phyloP scores from a whole-genome alignment of 805 yeast genomes.

The Candida krabiensis region DNA sequence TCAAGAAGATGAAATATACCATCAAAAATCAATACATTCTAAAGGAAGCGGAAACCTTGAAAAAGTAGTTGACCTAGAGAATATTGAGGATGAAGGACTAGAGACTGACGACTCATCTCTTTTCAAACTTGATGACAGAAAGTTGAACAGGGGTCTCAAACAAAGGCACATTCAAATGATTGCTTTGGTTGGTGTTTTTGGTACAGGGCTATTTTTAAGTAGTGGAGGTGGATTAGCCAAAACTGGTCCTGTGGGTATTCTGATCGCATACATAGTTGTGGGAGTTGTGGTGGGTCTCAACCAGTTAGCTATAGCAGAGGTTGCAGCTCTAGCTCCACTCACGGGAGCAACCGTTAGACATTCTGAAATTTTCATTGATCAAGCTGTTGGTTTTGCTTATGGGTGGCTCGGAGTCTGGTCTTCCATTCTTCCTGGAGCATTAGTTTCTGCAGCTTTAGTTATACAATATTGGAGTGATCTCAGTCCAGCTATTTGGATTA shows the following conservation, averaged over 20 bases:
- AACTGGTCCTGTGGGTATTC: slow-evolving; percentile 37
- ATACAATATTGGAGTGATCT: slow-evolving; percentile 56
- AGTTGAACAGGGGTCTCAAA: slow-evolving; percentile 39
- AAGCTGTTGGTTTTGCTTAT: slow-evolving; percentile 56
- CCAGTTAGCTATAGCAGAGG: slow-evolving; percentile 51
- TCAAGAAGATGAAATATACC: too few species aligned
- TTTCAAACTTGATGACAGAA: slow-evolving; percentile 10
- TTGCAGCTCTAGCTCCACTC: slow-evolving; percentile 56
- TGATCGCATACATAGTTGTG: slow-evolving; percentile 60
- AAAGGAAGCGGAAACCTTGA: too few species aligned
- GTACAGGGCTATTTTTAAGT: slow-evolving; percentile 60
- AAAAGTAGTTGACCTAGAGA: too few species aligned
- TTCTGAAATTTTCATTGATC: slow-evolving; percentile 32
- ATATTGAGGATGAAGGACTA: too few species aligned
- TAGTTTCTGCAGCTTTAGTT: slow-evolving; percentile 57
- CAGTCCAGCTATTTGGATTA: slow-evolving; percentile 56
- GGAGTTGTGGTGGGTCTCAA: slow-evolving; percentile 58
- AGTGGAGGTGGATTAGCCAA: slow-evolving; percentile 41
- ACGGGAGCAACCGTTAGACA: slow-evolving; percentile 53
- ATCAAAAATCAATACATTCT: too few species aligned
- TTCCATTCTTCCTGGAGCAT: slow-evolving; percentile 52
- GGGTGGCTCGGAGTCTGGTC: slow-evolving; percentile 46
- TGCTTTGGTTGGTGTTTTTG: slow-evolving; percentile 71
- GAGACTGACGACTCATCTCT: too few species aligned
- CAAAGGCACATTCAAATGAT: slow-evolving; percentile 60